These are phyloP conservation scores for Phytophthora cajani DNA, from an alignment of 352 stramenopile genomes.

Conservation along the genomic window DNA sequence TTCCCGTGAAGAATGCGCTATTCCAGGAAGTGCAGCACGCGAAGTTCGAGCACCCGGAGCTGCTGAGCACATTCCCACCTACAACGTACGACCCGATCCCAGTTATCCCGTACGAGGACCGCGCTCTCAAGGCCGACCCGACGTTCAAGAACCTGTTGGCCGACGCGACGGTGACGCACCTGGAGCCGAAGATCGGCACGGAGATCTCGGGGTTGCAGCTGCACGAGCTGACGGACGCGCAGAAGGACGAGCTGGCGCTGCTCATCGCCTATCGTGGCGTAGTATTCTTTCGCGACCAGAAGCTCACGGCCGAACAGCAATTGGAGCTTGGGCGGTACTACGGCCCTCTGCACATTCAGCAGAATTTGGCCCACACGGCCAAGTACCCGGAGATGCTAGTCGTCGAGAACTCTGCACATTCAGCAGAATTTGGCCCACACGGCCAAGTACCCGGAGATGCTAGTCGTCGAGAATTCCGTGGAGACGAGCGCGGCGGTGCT, in stretches of 20 bases:
- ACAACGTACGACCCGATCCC: constrained; percentile 14
- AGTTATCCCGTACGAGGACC: constrained; percentile 4
- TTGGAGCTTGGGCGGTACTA: constrained; percentile 6
- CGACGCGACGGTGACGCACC: neutral
- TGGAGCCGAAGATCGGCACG: constrained; percentile 11
- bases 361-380: constrained; percentile 9
- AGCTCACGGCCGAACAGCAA: constrained; percentile 11
- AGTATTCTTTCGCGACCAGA: constrained; percentile 8
- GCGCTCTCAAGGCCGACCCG: constrained; percentile 8
- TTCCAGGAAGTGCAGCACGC: constrained; percentile 4
- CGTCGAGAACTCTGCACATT: constrained; percentile 11
- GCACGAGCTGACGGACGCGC: neutral
- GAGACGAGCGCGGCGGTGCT: constrained; percentile 7
- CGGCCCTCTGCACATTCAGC: constrained; percentile 12
- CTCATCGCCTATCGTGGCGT: constrained; percentile 7
- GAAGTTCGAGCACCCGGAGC: constrained; percentile 14
- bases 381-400: constrained; percentile 9
- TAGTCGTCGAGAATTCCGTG: constrained; percentile 11
- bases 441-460: constrained; percentile 2
- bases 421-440: constrained; percentile 12
- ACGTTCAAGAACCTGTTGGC: constrained; percentile 13
- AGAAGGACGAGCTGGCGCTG: constrained; percentile 9
- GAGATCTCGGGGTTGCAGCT: constrained; percentile 13
- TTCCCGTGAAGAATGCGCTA: constrained; percentile 26
- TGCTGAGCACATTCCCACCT: constrained; percentile 6